Conservation (phyloP, 2,329 filamentous ascomycete species). For the Fusarium sp. region DNA sequence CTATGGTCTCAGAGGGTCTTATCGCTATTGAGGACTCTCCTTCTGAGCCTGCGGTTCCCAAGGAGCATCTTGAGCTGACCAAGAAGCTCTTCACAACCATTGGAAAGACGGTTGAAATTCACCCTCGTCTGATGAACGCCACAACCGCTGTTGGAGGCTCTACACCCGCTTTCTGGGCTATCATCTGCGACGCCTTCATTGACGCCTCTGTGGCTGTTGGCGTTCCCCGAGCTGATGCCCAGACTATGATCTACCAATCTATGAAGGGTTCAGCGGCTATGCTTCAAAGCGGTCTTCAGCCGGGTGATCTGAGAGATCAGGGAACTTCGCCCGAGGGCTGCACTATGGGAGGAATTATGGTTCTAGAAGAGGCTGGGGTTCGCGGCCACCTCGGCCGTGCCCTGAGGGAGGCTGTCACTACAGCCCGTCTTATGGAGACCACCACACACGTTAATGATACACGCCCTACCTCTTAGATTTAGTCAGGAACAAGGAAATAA, state of each 20-base stretch:
- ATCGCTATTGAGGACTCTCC: slow-evolving; percentile 53
- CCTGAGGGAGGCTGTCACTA: slow-evolving; percentile 63
- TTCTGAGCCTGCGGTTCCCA: slow-evolving; percentile 36
- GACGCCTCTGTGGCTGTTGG: slow-evolving; percentile 74
- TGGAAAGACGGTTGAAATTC: slow-evolving; percentile 66
- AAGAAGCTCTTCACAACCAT: slow-evolving; percentile 69
- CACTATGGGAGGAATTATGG: slow-evolving; percentile 72
- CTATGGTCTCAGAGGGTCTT: slow-evolving; percentile 52
- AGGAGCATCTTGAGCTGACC: slow-evolving; percentile 44
- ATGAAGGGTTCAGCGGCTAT: slow-evolving; percentile 71
- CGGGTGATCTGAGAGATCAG: slow-evolving; percentile 70
- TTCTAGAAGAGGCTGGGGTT: slow-evolving; percentile 71
- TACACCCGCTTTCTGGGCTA: slow-evolving; percentile 72
- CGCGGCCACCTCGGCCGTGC: slow-evolving; percentile 60
- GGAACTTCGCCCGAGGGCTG: slow-evolving; percentile 73
- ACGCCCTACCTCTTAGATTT: slow-evolving; percentile 33
- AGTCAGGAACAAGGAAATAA: not conserved
- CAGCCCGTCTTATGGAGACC: slow-evolving; percentile 60
- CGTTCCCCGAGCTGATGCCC: slow-evolving; percentile 68
- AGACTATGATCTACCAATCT: slow-evolving; percentile 72
- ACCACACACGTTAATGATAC: slow-evolving; percentile 60
- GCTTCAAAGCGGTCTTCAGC: slow-evolving; percentile 67
- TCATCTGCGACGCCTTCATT: slow-evolving; percentile 71
- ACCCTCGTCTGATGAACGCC: slow-evolving; percentile 68
- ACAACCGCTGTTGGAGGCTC: slow-evolving; percentile 73